Conservation (phyloP, 2,329 filamentous ascomycete genomes). For the Erysiphe pulchra region DNA sequence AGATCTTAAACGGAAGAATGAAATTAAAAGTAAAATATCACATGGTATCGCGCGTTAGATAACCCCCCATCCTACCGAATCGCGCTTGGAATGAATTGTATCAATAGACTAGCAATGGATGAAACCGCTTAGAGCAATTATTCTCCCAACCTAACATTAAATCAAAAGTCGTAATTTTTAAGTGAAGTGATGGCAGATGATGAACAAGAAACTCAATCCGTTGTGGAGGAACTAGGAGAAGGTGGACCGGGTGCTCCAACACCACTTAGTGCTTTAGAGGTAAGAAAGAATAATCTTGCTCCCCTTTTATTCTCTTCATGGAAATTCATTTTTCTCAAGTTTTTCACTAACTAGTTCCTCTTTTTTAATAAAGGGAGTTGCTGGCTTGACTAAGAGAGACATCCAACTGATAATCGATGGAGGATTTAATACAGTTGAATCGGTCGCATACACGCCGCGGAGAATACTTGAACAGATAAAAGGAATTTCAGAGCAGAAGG, state of each 20-base stretch:
- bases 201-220: slow-evolving; percentile 38
- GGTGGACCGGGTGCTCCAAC: slow-evolving; percentile 84
- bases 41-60: no score
- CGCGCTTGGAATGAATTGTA: no score
- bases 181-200: slow-evolving; percentile 12
- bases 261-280: slow-evolving; percentile 64
- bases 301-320: background rate
- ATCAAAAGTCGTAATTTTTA: no score
- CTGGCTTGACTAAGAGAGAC: slow-evolving; percentile 79
- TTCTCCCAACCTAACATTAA: no score
- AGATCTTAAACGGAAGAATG: no score
- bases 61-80: no score
- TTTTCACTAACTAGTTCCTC: no score
- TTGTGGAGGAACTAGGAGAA: slow-evolving; percentile 46
- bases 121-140: no score
- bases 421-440: slow-evolving; percentile 85
- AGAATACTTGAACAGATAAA: slow-evolving; percentile 83
- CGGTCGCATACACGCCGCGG: slow-evolving; percentile 73
- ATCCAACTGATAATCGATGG: slow-evolving; percentile 82
- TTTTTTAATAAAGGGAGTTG: slow-evolving; percentile 36
- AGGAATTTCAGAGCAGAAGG: slow-evolving; percentile 92
- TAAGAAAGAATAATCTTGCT: slow-evolving; percentile 15
- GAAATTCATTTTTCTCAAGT: background rate
- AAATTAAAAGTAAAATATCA: no score
- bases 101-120: no score